These are phyloP conservation scores for Debaryomyces fabryi DNA, from an alignment of 1,139 yeast species.

Conservation along the genomic window DNA sequence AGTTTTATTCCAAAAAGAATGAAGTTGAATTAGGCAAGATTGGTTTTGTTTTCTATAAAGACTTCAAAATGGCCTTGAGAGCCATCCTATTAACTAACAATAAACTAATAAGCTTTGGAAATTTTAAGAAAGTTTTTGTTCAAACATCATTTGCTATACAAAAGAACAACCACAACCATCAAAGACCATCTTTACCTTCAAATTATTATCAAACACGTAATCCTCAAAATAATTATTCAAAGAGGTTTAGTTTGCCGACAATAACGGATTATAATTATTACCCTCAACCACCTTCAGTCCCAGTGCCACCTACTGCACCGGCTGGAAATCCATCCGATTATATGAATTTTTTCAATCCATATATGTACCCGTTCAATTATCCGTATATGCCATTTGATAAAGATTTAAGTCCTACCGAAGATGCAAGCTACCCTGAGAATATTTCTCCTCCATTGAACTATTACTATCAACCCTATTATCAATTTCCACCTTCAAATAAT, in stretches of 20 bases:
- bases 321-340: constrained; percentile 12
- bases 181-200: constrained; percentile 12
- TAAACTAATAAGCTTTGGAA: constrained; percentile 25
- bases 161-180: constrained; percentile 19
- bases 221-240: constrained; percentile 9
- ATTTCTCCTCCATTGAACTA: constrained; percentile 10
- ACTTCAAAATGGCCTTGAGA: constrained; percentile 41
- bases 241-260: constrained; percentile 16
- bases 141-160: constrained; percentile 49
- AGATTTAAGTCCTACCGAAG: constrained; percentile 4
- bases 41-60: constrained; percentile 45
- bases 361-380: constrained; percentile 9
- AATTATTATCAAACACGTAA: constrained; percentile 10
- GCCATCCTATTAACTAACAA: constrained; percentile 45
- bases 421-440: neutral
- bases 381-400: constrained; percentile 3
- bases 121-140: constrained; percentile 27
- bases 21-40: constrained; percentile 36
- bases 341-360: constrained; percentile 13
- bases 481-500: constrained; percentile 8
- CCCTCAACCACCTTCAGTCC: constrained; percentile 10
- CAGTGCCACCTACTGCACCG: constrained; percentile 11
- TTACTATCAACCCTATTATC: constrained; percentile 12
- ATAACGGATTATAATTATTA: constrained; percentile 9
- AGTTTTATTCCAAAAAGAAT: constrained; percentile 29